phyloP scores from a whole-genome alignment of 805 yeast genomes.

The Pichia scutulata region DNA sequence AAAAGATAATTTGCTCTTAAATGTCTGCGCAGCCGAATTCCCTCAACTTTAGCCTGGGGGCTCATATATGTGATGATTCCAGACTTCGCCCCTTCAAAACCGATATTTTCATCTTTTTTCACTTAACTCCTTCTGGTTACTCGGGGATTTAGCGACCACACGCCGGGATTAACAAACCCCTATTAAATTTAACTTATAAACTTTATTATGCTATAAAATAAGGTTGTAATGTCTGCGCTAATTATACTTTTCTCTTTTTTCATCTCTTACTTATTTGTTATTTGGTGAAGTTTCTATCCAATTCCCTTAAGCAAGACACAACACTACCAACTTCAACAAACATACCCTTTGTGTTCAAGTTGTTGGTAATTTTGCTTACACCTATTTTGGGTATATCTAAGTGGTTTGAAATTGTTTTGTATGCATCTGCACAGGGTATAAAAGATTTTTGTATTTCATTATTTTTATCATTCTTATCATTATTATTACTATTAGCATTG shows the following conservation, averaged over 20 bases:
- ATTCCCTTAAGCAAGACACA: slow-evolving; percentile 73
- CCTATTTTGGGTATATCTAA: slow-evolving; percentile 68
- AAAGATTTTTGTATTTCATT: slow-evolving; percentile 39
- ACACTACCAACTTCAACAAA: slow-evolving; percentile 89
- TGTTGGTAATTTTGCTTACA: slow-evolving; percentile 64
- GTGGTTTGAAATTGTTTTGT: slow-evolving; percentile 77
- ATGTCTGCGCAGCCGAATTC: not conserved
- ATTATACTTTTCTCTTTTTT: no score
- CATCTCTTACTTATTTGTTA: no score
- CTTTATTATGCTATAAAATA: not conserved
- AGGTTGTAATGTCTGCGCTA: no score
- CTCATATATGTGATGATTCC: not conserved
- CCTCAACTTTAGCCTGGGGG: no score
- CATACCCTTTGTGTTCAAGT: slow-evolving; percentile 75
- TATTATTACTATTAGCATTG: no score
- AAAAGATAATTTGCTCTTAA: not conserved
- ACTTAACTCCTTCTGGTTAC: not conserved
- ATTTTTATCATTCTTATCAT: slow-evolving; percentile 16
- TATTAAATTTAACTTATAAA: no score
- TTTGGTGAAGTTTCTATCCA: slow-evolving; percentile 47
- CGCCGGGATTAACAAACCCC: not conserved
- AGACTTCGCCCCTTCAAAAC: not conserved
- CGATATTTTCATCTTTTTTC: no score
- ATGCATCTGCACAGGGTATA: slow-evolving; percentile 87
- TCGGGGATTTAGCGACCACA: not conserved